These are phyloP conservation scores for Salix arbutifolia DNA, from an alignment of 345 rosid species.

Conservation along the genomic window DNA sequence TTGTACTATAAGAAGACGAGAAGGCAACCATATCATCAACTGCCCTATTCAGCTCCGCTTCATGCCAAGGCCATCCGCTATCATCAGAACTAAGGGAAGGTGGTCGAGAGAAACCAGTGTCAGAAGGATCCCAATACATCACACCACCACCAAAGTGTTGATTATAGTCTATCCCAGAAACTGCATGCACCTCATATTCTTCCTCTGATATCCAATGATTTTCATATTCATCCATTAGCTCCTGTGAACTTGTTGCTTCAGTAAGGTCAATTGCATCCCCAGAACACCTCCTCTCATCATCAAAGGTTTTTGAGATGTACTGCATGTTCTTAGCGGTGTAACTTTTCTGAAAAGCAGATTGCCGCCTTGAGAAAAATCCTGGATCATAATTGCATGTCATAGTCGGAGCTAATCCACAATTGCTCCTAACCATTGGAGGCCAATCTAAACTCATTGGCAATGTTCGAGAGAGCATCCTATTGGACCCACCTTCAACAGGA, in stretches of 20 bases:
- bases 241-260: slow-evolving; percentile 50
- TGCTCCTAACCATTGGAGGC: slow-evolving; percentile 89
- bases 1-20: slow-evolving; percentile 87
- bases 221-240: slow-evolving; percentile 64
- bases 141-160: slow-evolving; percentile 96
- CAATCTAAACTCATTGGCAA: slow-evolving; percentile 90
- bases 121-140: slow-evolving; percentile 98
- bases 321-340: slow-evolving; percentile 38
- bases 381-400: slow-evolving; percentile 67
- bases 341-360: slow-evolving; percentile 49
- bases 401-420: slow-evolving; percentile 60
- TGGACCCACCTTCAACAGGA: slow-evolving; percentile 59
- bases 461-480: slow-evolving; percentile 60
- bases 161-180: slow-evolving; percentile 85
- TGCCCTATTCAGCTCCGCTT: slow-evolving; percentile 90
- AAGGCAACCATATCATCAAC: slow-evolving; percentile 98
- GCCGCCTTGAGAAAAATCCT: slow-evolving; percentile 54
- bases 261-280: slow-evolving; percentile 61
- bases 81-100: slow-evolving; percentile 98
- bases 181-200: slow-evolving; percentile 75
- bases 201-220: slow-evolving; percentile 89
- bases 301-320: slow-evolving; percentile 30
- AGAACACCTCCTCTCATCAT: slow-evolving; percentile 50
- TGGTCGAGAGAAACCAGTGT: slow-evolving; percentile 86
- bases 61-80: slow-evolving; percentile 95